Percentiles rank a stretch among this genome's conserved stretches.
Conservation (phyloP, 2,329 filamentous ascomycete species). For the Fusarium sp. region DNA sequence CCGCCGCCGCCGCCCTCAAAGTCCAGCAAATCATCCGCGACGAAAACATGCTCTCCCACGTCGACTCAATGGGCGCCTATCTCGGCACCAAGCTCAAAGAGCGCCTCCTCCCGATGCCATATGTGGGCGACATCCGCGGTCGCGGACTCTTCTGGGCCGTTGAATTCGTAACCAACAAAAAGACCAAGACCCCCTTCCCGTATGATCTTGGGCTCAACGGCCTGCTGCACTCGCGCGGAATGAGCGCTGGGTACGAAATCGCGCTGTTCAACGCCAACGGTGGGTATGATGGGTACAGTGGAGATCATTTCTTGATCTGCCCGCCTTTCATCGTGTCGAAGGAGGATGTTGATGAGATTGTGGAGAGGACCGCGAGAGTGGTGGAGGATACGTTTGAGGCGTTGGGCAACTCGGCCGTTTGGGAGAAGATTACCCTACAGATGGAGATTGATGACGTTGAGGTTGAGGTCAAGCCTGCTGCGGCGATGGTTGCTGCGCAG, state of each 20-base stretch:
- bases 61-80: conserved; percentile 19
- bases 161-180: conserved; percentile 38
- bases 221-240: conserved; percentile 29
- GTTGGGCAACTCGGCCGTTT: conserved; percentile 10
- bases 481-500: neutral
- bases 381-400: conserved; percentile 34
- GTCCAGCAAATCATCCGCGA: conserved; percentile 33
- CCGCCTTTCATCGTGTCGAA: conserved; percentile 32
- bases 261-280: conserved; percentile 37
- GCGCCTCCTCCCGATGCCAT: neutral
- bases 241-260: conserved; percentile 34
- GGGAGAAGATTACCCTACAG: conserved; percentile 35
- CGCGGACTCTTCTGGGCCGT: conserved; percentile 35
- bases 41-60: neutral
- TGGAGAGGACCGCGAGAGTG: conserved; percentile 27
- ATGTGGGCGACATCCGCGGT: conserved; percentile 38
- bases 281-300: conserved; percentile 36
- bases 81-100: conserved; percentile 30
- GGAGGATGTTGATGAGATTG: conserved; percentile 34
- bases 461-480: neutral
- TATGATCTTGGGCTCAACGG: conserved; percentile 19
- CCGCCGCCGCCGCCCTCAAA: conserved; percentile 19
- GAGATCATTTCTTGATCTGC: conserved; percentile 35
- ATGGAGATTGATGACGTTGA: conserved; percentile 9
- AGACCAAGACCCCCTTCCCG: conserved; percentile 32